phyloP scores from a whole-genome alignment of 768 basidiomycete genomes.

The Lentinula sp. region DNA sequence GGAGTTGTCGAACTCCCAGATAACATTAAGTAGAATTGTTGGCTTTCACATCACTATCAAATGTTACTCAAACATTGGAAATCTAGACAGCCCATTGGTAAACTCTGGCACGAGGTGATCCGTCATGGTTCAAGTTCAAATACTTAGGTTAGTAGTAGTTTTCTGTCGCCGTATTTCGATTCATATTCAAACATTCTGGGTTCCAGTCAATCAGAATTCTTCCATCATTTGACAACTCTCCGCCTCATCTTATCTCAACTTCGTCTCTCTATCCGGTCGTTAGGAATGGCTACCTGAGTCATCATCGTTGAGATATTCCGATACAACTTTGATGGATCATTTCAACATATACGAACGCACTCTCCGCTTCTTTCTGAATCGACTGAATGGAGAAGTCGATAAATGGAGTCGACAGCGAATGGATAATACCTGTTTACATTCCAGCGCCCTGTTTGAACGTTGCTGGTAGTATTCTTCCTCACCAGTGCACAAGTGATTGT shows the following conservation, averaged over 20 bases:
- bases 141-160: not conserved
- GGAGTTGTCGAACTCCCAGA: slow-evolving; percentile 48
- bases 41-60: not conserved
- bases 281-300: too few species aligned
- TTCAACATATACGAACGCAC: too few species aligned
- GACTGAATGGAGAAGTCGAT: too few species aligned
- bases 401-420: too few species aligned
- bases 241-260: too few species aligned
- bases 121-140: not conserved
- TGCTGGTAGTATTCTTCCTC: not conserved
- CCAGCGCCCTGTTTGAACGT: not conserved
- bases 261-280: too few species aligned
- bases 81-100: slow-evolving; percentile 23
- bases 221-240: too few species aligned
- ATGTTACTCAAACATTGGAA: not conserved
- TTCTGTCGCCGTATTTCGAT: not conserved
- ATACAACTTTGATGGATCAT: not conserved
- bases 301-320: too few species aligned
- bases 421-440: not conserved
- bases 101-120: slow-evolving; percentile 24
- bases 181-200: too few species aligned
- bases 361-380: too few species aligned
- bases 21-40: slow-evolving; percentile 28
- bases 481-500: not conserved
- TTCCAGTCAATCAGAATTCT: too few species aligned